phyloP scores from a whole-genome alignment of 2,329 filamentous ascomycete species.

The Colletotrichum australisinense region DNA sequence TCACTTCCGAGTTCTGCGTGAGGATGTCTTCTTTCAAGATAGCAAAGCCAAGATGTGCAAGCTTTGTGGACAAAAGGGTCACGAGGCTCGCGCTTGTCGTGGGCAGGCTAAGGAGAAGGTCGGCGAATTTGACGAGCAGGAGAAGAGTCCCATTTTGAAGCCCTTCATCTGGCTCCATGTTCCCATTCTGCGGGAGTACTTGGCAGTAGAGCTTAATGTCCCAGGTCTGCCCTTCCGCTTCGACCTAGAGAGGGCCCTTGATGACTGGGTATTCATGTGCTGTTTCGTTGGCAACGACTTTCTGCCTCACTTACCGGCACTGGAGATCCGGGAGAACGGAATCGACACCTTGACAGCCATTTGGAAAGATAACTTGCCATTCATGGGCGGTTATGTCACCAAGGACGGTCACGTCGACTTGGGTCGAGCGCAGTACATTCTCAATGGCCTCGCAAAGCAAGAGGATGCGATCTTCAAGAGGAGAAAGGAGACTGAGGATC shows the following conservation, averaged over 20 bases:
- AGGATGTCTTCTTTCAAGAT: constrained; percentile 96
- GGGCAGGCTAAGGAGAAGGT: constrained; percentile 83
- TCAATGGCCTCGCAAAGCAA: constrained; percentile 89
- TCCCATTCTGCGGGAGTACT: constrained; percentile 89
- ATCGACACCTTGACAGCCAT: constrained; percentile 97
- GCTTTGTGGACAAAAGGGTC: constrained; percentile 91
- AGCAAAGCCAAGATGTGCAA: constrained; percentile 84
- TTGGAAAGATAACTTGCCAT: constrained; percentile 91
- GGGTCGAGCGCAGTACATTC: constrained; percentile 85
- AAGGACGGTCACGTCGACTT: constrained; percentile 95
- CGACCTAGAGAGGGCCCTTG: constrained; percentile 92
- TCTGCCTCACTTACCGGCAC: constrained; percentile 93
- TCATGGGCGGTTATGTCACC: constrained; percentile 96
- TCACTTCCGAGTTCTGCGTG: constrained; percentile 93
- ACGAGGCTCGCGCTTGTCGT: constrained; percentile 87
- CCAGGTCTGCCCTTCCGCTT: constrained; percentile 87
- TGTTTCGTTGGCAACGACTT: constrained; percentile 99
- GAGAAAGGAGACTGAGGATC: constrained; percentile 86
- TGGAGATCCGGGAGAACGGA: constrained; percentile 96
- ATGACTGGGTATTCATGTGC: constrained; percentile 99
- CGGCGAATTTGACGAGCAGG: constrained; percentile 85
- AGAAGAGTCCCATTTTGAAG: constrained; percentile 77
- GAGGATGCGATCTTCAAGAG: constrained; percentile 94
- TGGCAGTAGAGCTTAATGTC: constrained; percentile 89
- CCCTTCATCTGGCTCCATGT: constrained; percentile 99